Evolutionary conservation across 1,284 basidiomycete genomes (phyloP), one percentile per base, ranked within the genome.

Genomic region (Taiwanofungus camphoratus): DNA sequence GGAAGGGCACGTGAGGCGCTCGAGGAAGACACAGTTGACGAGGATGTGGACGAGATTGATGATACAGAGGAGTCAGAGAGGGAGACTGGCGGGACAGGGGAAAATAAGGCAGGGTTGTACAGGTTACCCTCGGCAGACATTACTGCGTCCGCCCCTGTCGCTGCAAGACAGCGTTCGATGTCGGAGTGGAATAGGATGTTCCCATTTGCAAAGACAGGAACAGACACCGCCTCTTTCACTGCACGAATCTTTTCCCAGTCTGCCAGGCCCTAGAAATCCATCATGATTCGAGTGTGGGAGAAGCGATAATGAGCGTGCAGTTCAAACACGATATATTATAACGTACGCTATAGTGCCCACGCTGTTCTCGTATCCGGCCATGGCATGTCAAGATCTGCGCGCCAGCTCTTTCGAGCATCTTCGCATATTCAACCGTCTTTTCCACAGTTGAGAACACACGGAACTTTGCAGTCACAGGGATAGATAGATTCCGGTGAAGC

Each of bases 121-220:
- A 99, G 70, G 54, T 96, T 89, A 0, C 91, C 95, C 65, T 99
- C 95, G 0, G 95, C 95, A 41, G 81, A 86, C 94, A 98, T 97
- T 50, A 98, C 82, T 0, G 84, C 95, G 56, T 97, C 91, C 3
- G 82, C 87, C 2, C 91, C 87, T 0, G 95, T 99, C 26, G 76
- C 74, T 12, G 75, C 72, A 19, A 99, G 65, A 59, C 92, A 95
- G 5, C 72, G 70, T 33, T 76, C 72, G 39, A 94, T 79, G 61
- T 99, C 93, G 19, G 81, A 75, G 36, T 85, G 76, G 62, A 78
- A 92, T 8, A 98, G 77, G 39, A 98, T 80, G 61, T 98, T 98
- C n/a, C 95, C 95, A 61, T 99, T 99, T 0, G 95, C 94, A 59
- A 99, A 90, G 2, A 98, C 93, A 0, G 95, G 95, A 0, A 98